Base-by-base conservation (phyloP, 2,329 filamentous ascomycete genomes). In the Orbilia blumenaviensis region DNA sequence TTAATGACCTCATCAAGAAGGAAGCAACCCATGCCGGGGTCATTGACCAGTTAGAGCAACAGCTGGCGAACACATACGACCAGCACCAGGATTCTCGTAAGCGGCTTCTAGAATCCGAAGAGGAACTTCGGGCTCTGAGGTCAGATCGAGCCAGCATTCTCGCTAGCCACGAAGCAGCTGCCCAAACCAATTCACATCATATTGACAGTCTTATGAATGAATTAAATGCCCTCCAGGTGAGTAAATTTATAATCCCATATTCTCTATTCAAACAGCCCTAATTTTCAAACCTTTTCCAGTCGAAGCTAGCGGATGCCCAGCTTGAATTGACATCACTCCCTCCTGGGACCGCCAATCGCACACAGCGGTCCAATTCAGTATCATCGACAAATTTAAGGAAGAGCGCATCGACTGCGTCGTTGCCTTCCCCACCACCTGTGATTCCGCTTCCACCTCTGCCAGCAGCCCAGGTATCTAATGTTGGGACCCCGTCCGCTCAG, bases 371-470 rank as follows among this genome's bases (percentile, higher is more conserved):
- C 61, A 87, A 89, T 82, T 90, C 89, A 9, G 79, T 80, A 18
- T 89, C 88, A 6, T 80, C 80, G 18, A 80, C 91, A 12, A 91
- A 91, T 78, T 87, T 95, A 46, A 92, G 92, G 81, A 97, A 97
- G 86, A 95, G 91, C 80, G 86, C 89, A 23, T 95, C 93, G 0
- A 90, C 94, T 52, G 88, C 89, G 10, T 95, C 93, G 2, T 85
- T 98, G 9, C 95, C 95, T 1, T 98, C 95, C 0, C 95, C 95
- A 27, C 95, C 95, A 3, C 95, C 95, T 0, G 93, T 93, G 0
- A 97, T 98, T 80, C 95, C 95, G n/a, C 88, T 99, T 34, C 95
- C 95, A 1, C 95, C 95, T 41, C 87, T 99, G 16, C 95, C 95
- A 2, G 58, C 72, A 5, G 41, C 14, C 16, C 72, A 76, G 32